These are phyloP conservation scores for Zymoseptoria pseudotritici DNA, from an alignment of 2,329 filamentous ascomycete species.

Conservation along the genomic window DNA sequence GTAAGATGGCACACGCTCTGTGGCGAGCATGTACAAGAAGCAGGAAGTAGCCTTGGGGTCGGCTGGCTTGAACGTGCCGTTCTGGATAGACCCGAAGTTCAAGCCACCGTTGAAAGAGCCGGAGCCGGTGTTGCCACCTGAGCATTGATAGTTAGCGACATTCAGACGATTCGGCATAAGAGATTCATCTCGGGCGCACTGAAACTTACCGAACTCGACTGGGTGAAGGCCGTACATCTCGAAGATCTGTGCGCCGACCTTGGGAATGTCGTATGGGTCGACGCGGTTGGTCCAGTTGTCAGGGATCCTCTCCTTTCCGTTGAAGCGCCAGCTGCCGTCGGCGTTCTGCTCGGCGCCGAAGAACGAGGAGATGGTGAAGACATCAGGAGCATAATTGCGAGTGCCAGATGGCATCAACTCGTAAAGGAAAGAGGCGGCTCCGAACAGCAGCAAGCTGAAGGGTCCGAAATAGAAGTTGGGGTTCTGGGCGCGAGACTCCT, in stretches of 20 bases:
- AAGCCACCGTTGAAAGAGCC: constrained; percentile 25
- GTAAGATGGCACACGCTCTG: constrained; percentile 31
- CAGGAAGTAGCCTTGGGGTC: constrained; percentile 28
- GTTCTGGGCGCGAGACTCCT: constrained; percentile 33
- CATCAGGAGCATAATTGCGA: constrained; percentile 27
- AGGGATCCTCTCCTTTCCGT: constrained; percentile 34
- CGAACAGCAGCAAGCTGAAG: constrained; percentile 33
- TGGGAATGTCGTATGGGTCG: constrained; percentile 26
- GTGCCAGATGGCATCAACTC: constrained; percentile 35
- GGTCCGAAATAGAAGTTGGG: constrained; percentile 40
- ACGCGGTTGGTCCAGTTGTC: constrained; percentile 31
- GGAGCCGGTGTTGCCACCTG: constrained; percentile 5
- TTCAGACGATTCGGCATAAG: no score
- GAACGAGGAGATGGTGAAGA: constrained; percentile 32
- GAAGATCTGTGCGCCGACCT: constrained; percentile 33
- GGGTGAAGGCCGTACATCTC: constrained; percentile 35
- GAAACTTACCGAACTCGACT: constrained; percentile 33
- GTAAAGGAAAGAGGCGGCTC: constrained; percentile 39
- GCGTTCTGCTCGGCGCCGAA: constrained; percentile 36
- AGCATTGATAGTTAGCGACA: not conserved
- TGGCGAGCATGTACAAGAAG: constrained; percentile 37
- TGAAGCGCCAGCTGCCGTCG: constrained; percentile 34
- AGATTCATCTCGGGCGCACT: constrained; percentile 12
- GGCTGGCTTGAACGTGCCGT: constrained; percentile 31
- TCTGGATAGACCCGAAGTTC: constrained; percentile 30